Conservation (phyloP, 805 yeast genomes). For the Yamadazyma kitorensis region DNA sequence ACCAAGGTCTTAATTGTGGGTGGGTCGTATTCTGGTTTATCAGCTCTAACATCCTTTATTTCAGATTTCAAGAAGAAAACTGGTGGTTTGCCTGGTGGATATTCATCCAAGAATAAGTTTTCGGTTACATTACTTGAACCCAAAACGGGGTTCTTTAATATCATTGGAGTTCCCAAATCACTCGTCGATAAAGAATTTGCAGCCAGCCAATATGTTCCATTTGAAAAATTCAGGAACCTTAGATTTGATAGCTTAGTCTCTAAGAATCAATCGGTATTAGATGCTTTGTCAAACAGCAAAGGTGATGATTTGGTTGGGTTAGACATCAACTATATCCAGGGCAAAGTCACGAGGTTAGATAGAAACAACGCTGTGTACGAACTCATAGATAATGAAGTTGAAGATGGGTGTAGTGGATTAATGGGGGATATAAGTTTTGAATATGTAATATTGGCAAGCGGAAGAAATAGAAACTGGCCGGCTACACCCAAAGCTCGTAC, state of each 20-base stretch:
- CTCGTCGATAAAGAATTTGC: slow-evolving; percentile 40
- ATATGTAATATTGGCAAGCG: slow-evolving; percentile 46
- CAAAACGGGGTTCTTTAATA: slow-evolving; percentile 36
- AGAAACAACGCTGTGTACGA: slow-evolving; percentile 24
- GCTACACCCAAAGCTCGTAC: slow-evolving; percentile 46
- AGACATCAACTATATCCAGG: slow-evolving; percentile 27
- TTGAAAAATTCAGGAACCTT: slow-evolving; percentile 25
- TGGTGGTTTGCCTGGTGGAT: slow-evolving; percentile 1
- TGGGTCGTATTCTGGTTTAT: slow-evolving; percentile 41
- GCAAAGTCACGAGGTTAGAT: slow-evolving; percentile 26
- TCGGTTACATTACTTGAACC: slow-evolving; percentile 39
- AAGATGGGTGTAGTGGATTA: slow-evolving; percentile 8
- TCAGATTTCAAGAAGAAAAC: slow-evolving; percentile 19
- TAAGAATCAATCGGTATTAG: slow-evolving; percentile 19
- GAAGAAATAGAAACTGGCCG: slow-evolving; percentile 54
- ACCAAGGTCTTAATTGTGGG: slow-evolving; percentile 39
- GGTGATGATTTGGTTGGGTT: slow-evolving; percentile 6
- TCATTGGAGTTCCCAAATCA: slow-evolving; percentile 38
- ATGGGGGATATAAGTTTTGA: slow-evolving; percentile 46
- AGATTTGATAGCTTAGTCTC: slow-evolving; percentile 27
- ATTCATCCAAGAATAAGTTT: slow-evolving; percentile 11
- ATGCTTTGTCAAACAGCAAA: slow-evolving; percentile 2
- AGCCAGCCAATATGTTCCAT: slow-evolving; percentile 33
- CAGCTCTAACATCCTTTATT: slow-evolving; percentile 30
- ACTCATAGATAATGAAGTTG: slow-evolving; percentile 13